Evolutionary conservation across 2,329 filamentous ascomycete genomes (phyloP).

Genomic region (Aspergillus eucalypticola): DNA sequence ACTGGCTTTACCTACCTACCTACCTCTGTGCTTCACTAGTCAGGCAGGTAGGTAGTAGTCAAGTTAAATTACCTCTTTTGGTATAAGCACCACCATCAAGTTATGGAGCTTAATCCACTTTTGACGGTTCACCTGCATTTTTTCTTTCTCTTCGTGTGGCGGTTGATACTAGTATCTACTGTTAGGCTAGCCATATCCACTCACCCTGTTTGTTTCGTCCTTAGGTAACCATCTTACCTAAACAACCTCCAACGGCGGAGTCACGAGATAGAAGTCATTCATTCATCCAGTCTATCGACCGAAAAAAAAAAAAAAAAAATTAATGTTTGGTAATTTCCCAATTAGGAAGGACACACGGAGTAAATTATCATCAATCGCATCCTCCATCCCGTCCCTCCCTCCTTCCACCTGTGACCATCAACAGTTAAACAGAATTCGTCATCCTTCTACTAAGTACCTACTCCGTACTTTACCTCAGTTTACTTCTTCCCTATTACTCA

Average conservation of each 20-base stretch:
- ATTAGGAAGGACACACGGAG: not conserved
- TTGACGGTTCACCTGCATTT: conserved; percentile 4
- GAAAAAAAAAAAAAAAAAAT: not conserved
- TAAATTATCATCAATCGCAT: not conserved
- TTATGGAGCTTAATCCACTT: not conserved
- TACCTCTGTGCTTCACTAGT: not conserved
- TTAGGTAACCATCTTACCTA: conserved; percentile 3
- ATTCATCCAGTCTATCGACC: no score
- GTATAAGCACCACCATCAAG: not conserved
- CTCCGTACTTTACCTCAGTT: not conserved
- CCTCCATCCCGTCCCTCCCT: not conserved
- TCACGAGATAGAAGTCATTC: no score
- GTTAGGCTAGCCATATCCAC: no score
- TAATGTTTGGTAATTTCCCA: not conserved
- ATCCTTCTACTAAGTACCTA: not conserved
- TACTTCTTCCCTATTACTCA: no score
- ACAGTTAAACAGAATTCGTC: not conserved
- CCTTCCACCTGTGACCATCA: not conserved
- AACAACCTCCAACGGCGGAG: not conserved
- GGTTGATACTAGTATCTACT: not conserved
- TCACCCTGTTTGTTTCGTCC: not conserved
- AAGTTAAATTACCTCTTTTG: conserved; percentile 1
- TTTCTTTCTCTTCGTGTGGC: not conserved
- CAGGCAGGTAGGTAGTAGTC: not conserved
- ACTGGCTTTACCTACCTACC: not conserved